These are phyloP conservation scores for Saccharomycopsis sp. DNA, from an alignment of 805 yeast species.

Conservation along the genomic window DNA sequence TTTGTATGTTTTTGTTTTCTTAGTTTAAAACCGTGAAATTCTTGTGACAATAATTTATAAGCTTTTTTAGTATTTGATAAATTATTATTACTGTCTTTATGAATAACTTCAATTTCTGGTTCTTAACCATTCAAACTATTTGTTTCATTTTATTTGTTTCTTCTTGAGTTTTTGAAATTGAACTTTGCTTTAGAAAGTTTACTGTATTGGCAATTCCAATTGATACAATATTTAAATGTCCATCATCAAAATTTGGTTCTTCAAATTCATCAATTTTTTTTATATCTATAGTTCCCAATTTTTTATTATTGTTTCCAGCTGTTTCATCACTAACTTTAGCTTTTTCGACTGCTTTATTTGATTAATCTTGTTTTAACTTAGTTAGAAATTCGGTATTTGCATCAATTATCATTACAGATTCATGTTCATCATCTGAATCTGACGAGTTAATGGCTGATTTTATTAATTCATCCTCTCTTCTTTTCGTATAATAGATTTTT, in stretches of 20 bases:
- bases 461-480: too few relatives aligned
- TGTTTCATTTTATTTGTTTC: constrained; percentile 10
- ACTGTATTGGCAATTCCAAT: background rate
- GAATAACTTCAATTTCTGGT: constrained; percentile 35
- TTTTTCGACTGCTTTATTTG: background rate
- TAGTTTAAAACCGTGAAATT: constrained; percentile 37
- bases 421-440: background rate
- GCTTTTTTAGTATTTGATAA: constrained; percentile 41
- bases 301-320: constrained; percentile 2
- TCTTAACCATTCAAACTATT: constrained; percentile 27
- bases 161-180: background rate
- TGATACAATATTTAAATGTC: constrained; percentile 3
- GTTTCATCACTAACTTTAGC: background rate
- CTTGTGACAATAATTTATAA: constrained; percentile 43
- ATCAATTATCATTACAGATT: background rate
- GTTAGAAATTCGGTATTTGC: background rate
- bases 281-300: constrained; percentile 4
- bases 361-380: too few relatives aligned
- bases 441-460: background rate
- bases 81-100: constrained; percentile 40
- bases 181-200: background rate
- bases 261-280: constrained; percentile 23
- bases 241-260: constrained; percentile 20
- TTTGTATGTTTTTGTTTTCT: constrained; percentile 16
- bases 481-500: too few relatives aligned